These are phyloP conservation scores for Penicillium subrubescens DNA, from an alignment of 495 filamentous ascomycete species.

Conservation along the genomic window DNA sequence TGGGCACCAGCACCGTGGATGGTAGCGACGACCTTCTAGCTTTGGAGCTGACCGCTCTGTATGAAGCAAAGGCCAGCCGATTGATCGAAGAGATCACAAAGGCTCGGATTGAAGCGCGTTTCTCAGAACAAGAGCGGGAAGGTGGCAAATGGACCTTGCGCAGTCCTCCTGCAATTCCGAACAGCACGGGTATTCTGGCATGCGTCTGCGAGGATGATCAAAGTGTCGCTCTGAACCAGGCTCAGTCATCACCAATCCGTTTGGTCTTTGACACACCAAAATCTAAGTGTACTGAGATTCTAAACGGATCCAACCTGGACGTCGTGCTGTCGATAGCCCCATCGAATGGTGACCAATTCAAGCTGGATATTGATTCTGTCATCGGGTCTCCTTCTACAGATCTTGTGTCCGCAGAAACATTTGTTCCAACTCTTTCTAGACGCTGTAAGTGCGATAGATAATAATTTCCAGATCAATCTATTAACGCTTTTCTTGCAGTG, in stretches of 20 bases:
- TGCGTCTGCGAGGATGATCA: slow-evolving; percentile 75
- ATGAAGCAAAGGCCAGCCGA: slow-evolving; percentile 76
- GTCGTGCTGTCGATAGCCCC: slow-evolving; percentile 41
- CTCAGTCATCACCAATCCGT: slow-evolving; percentile 36
- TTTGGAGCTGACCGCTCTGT: slow-evolving; percentile 57
- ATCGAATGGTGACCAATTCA: slow-evolving; percentile 50
- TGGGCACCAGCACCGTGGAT: slow-evolving; percentile 36
- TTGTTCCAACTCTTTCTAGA: slow-evolving; percentile 69
- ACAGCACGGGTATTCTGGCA: slow-evolving; percentile 66
- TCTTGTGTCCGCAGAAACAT: slow-evolving; percentile 64
- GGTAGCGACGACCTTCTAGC: slow-evolving; percentile 65
- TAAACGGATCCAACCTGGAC: slow-evolving; percentile 37
- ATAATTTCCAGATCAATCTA: background rate
- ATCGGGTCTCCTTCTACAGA: slow-evolving; percentile 67
- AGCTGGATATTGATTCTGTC: slow-evolving; percentile 59
- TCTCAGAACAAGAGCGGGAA: slow-evolving; percentile 76
- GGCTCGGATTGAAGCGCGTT: slow-evolving; percentile 82
- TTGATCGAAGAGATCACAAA: slow-evolving; percentile 85
- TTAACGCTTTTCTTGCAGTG: slow-evolving; percentile 15
- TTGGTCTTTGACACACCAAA: slow-evolving; percentile 43
- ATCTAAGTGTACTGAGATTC: slow-evolving; percentile 30
- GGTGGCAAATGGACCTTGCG: slow-evolving; percentile 77
- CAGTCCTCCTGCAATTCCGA: slow-evolving; percentile 59
- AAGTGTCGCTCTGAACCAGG: slow-evolving; percentile 27
- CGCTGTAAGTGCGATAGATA: slow-evolving; percentile 52